Base-by-base conservation (phyloP, 2,329 filamentous ascomycete species). In the Colletotrichum aenigma region DNA sequence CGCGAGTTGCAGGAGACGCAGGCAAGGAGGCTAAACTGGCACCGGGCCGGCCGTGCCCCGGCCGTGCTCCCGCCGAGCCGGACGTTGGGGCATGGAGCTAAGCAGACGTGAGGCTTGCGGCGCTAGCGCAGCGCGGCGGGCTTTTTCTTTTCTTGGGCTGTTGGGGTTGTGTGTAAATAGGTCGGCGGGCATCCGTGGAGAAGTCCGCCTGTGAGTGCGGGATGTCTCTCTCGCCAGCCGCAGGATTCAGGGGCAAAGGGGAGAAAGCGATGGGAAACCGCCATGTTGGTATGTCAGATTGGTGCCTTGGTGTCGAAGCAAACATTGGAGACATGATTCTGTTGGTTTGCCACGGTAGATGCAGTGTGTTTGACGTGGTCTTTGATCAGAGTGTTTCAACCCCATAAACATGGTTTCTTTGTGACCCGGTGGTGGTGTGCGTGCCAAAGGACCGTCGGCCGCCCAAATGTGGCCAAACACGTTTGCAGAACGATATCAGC, bases 21-120 rank as follows among this genome's bases (percentile, higher is more conserved):
- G 32, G 70, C 15, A 68, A 52, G 70, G 70, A 76, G 64, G 70
- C 70, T 66, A 76, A 70, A 69, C 32, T 69, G 64, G 74, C 74
- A 65, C 43, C 74, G 74, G 74, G 48, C 70, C 74, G 74, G 74
- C 74, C 74, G 74, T 76, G 74, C 74, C 64, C 74, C 65, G 74
- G 71, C 74, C 74, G 74, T 73, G 74, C 74, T 76, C 70, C 70
- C 74, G 74, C 70, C 65, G 70, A 76, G 74, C 70, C 43, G 70
- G 70, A 76, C 58, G 43, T 65, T 43, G 74, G 58, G n/a, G 70
- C 43, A 69, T 64, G 12, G 48, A 73, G 58, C 74, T 65, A 68
- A 60, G 32, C 9, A 60, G 43, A 61, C 68, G 26, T 56, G 64
- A 48, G 26, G 64, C 61, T 61, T 30, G 43, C 43, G 52, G 32